Evolutionary conservation across 1,284 basidiomycete genomes (phyloP), one percentile per base, ranked within the genome.

Genomic region (Hemileia vastatrix): DNA sequence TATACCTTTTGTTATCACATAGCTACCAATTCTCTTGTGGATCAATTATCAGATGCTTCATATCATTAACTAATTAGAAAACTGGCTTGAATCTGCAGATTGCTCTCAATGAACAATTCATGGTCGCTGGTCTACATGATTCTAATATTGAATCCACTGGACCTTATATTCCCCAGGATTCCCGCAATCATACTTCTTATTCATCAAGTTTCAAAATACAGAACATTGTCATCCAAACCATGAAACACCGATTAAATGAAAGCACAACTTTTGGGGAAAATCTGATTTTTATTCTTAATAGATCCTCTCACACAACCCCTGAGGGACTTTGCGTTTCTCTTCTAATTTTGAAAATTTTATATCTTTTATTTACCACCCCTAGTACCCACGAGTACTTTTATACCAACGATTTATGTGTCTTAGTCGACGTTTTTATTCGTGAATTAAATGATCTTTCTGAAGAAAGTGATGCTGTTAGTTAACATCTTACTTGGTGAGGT

Each of bases 211-310:
- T n/a, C n/a, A n/a, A n/a, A n/a, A n/a, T n/a, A n/a, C n/a, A 70
- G 52, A 98, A 98, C 73, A 81, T 90, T 15, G 86, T 97, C 0
- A 77, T 97, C 43, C 81, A 84, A 23, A 85, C 94, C 0, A 80
- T 98, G 27, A 87, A 89, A 80, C 81, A 86, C 23, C 83, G 93
- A 13, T 77, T 91, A 36, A 85, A 88, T 6, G 84, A 83, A 9
- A 89, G 85, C 77, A 91, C 90, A 78, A 96, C 94, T 0, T 96
- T 98, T 76, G 92, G 92, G 13, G 92, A 94, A 78, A 98, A 97
- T 72, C 83, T 98, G 80, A 96, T 98, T 66, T 99, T 96, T 76
- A 98, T 98, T 87, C 80, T 99, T 47, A 98, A 99, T 72, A 85
- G 94, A 64, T 88, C 92, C 4, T 62, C 59, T 6, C 52, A 86